Base-by-base conservation (phyloP, 805 yeast species). In the Lipomyces starkeyi region DNA sequence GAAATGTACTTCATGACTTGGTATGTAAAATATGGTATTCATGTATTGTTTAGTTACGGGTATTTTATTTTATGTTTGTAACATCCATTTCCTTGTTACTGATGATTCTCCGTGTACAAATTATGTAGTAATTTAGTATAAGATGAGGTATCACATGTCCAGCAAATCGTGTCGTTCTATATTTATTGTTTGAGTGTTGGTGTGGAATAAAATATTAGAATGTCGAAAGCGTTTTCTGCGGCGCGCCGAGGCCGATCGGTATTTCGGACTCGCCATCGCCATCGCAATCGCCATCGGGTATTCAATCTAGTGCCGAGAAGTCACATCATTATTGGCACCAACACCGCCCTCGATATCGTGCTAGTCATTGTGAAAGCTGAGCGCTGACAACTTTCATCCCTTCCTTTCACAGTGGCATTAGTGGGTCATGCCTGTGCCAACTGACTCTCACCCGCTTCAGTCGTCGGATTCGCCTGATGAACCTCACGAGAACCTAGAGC, bases 381-480 rank as follows among this genome's bases (percentile, higher is more conserved):
- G 49, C 20, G 22, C 49, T 17, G 49, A n/a, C 22, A 6, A 43
- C 22, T 43, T 43, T 8, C 22, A 43, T 14, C 7, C 49, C 22
- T 43, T 17, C 22, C 22, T 7, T 17, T 43, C 20, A 17, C 20
- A 0, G 22, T 43, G 49, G 40, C 40, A 37, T 37, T 37, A 37
- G 54, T 53, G 34, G 7, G 56, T 11, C 14, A 53, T 53, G 56
- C 34, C 56, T 25, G 34, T 22, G n/a, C 56, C 56, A 9, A 57
- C 64, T 52, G 59, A 65, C 56, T n/a, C 64, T 47, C 68, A 65
- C 52, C 68, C 68, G 55, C 63, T 65, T n/a, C 63, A 54, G 61
- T 58, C 68, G 34, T 40, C 35, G 59, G 59, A 57, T 14, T 20
- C 59, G 40, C 40, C 34, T 17, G 59, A 57, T 17, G 59, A 57